Evolutionary conservation across 306 rosid species (phyloP).

Genomic region (Fragaria nilgerrensis): DNA sequence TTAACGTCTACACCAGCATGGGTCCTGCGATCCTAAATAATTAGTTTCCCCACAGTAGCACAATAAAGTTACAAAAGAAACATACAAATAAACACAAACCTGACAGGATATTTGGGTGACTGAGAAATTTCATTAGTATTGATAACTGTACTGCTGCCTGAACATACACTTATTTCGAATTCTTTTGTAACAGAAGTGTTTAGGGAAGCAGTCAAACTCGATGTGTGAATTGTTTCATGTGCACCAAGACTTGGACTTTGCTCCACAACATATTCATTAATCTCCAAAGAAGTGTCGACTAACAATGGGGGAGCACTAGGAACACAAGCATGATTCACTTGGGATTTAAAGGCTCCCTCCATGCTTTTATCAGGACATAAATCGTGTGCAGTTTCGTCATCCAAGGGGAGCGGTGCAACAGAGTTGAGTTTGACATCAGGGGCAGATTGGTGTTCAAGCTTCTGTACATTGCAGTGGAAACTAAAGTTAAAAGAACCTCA

Average conservation of each 20-base stretch:
- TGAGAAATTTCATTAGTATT: constrained; percentile 4
- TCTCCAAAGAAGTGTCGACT: background rate
- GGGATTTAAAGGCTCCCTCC: background rate
- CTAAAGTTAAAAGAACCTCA: background rate
- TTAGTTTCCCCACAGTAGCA: background rate
- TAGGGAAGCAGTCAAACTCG: background rate
- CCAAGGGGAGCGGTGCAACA: constrained; percentile 11
- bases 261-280: background rate
- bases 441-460: background rate
- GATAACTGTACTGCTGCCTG: background rate
- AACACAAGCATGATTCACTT: background rate
- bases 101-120: constrained; percentile 1
- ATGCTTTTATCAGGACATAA: background rate
- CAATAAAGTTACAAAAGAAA: background rate
- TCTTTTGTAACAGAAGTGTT: constrained; percentile 1
- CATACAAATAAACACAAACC: constrained; percentile 19
- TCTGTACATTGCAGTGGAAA: background rate
- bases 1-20: constrained; percentile 10
- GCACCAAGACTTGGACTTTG: background rate
- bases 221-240: background rate
- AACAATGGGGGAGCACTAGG: constrained; percentile 30
- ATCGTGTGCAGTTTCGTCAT: background rate
- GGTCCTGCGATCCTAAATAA: constrained; percentile 20
- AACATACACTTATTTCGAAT: constrained; percentile 3
- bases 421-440: constrained; percentile 8